Conservation (phyloP, 1,284 basidiomycete genomes). For the Tylopilus sp. region DNA sequence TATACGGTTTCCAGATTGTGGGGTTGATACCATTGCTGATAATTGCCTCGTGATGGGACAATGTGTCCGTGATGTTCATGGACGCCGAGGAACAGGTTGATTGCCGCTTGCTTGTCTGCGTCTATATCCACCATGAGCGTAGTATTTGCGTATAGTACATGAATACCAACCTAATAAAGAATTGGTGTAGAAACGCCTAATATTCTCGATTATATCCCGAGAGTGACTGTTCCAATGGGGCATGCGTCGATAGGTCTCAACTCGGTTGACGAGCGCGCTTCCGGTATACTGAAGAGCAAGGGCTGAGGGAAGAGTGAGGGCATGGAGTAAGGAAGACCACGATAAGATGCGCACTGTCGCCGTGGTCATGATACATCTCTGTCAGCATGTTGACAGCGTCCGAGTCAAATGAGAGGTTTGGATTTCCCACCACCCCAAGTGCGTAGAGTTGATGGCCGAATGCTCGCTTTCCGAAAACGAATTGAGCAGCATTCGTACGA, state of each 20-base stretch:
- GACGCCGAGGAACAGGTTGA: slow-evolving; percentile 94
- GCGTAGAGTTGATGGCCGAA: slow-evolving; percentile 96
- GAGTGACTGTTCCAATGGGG: slow-evolving; percentile 99
- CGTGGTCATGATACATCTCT: slow-evolving; percentile 99
- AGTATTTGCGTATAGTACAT: background rate
- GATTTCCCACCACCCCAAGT: slow-evolving; percentile 82
- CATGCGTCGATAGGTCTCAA: slow-evolving; percentile 95
- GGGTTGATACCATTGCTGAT: slow-evolving; percentile 81
- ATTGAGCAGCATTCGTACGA: slow-evolving; percentile 96
- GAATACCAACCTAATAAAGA: slow-evolving; percentile 70
- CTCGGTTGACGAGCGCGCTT: slow-evolving; percentile 93
- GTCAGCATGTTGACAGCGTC: slow-evolving; percentile 97
- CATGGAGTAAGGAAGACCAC: background rate
- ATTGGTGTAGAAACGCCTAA: slow-evolving; percentile 95
- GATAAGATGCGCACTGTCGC: slow-evolving; percentile 67
- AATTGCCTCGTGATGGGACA: slow-evolving; percentile 55
- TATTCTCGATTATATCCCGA: slow-evolving; percentile 95
- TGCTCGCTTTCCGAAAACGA: slow-evolving; percentile 95
- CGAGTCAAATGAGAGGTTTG: slow-evolving; percentile 88
- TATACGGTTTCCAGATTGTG: slow-evolving; percentile 68
- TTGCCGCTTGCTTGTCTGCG: slow-evolving; percentile 96
- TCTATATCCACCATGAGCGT: slow-evolving; percentile 47
- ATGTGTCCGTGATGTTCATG: slow-evolving; percentile 52
- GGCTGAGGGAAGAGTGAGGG: slow-evolving; percentile 47
- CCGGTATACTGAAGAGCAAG: slow-evolving; percentile 97